Evolutionary conservation across 73 alveolate species (phyloP), one percentile per base, ranked within the genome.

Genomic region (Breviolum minutum): DNA sequence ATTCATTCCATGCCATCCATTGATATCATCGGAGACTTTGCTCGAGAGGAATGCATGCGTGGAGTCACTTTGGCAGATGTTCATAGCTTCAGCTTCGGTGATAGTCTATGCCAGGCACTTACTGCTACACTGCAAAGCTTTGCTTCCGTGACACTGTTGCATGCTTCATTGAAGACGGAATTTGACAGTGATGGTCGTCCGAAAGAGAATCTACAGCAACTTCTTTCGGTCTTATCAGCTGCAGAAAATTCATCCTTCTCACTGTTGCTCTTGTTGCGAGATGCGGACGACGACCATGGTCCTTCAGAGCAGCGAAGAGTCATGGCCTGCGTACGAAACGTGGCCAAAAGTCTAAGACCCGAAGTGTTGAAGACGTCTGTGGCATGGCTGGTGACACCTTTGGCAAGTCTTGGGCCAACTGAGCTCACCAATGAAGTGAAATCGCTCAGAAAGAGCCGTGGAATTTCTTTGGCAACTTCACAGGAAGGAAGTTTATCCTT

Each of bases 21-120:
- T 30, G 99, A 94, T 27, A 60, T 94, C 82, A 94, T 94, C 64
- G 93, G 99, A 63, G 99, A 94, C 76, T 94, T 94, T 29, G 99
- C 99, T 24, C 91, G 99, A 26, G 99, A 94, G 79, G 99, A 94
- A 62, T 91, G 97, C 89, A 76, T 79, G 70, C 92, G 99, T 20
- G 99, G 99, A 3, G 99, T 94, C 94, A 94, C 99, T 26, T 63
- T 94, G 93, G 99, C 99, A 0, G 99, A 94, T 61, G 99, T 94
- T 12, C 99, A 94, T 74, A 27, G 99, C 93, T 94, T 79, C 93
- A 71, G 85, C 22, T 63, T 71, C 30, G 8, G 93, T 29, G 89
- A 63, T 24, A 30, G 70, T 26, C 93, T 94, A 22, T 94, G 99
- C 66, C 29, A 27, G 61, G 99, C 94, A 2, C 71, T 94, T 20